Conservation (phyloP, 139 green algal genomes). For the Picochlorum sp. region DNA sequence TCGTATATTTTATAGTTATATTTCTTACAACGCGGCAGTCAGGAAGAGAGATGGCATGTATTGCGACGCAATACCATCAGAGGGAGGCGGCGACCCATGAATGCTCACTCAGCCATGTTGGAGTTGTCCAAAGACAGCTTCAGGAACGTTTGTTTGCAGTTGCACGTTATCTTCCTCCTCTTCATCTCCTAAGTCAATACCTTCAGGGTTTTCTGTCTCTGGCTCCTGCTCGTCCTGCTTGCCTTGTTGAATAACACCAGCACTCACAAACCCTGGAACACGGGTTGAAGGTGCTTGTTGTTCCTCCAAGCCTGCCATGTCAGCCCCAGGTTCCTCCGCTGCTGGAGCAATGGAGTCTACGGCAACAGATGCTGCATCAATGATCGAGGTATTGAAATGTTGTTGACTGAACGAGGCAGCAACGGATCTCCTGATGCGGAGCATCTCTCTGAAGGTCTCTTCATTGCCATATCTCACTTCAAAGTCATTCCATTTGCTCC, state of each 20-base stretch:
- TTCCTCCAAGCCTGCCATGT: conserved; percentile 75
- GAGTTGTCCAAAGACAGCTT: conserved; percentile 61
- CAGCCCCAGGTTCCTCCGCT: conserved; percentile 38
- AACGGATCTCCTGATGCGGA: conserved; percentile 89
- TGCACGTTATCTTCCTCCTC: conserved; percentile 46
- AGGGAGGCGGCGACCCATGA: conserved; percentile 3
- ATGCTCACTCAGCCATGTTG: not conserved
- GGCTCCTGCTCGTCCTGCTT: not conserved
- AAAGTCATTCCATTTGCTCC: conserved; percentile 90
- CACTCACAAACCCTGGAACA: conserved; percentile 74
- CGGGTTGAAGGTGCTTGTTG: conserved; percentile 22
- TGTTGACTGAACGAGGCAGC: conserved; percentile 66
- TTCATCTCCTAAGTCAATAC: conserved; percentile 78
- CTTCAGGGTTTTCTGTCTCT: conserved; percentile 72
- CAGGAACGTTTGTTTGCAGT: conserved; percentile 71
- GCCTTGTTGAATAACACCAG: conserved; percentile 59
- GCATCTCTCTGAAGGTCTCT: conserved; percentile 98
- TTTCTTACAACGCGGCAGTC: not conserved
- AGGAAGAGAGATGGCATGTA: too few relatives aligned
- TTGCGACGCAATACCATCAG: too few relatives aligned
- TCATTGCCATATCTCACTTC: conserved; percentile 87
- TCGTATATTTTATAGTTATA: conserved; percentile 9
- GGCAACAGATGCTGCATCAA: conserved; percentile 46
- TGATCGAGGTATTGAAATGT: conserved; percentile 75
- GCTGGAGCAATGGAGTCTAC: not conserved